phyloP scores from a whole-genome alignment of 1,139 yeast genomes.

The Taphrina sp. region DNA sequence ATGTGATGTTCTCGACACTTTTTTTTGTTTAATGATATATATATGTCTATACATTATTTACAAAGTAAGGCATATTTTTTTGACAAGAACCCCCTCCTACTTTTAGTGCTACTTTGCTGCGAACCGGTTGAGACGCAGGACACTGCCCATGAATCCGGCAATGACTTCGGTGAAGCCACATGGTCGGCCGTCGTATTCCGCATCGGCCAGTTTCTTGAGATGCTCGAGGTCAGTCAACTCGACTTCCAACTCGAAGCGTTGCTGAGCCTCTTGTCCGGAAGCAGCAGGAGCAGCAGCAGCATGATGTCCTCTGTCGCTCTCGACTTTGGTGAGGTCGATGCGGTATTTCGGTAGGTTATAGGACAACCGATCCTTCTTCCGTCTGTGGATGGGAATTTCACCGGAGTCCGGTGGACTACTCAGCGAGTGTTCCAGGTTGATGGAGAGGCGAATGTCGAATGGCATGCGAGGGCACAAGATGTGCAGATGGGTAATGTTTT shows the following conservation, averaged over 20 bases:
- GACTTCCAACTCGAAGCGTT: conserved; percentile 28
- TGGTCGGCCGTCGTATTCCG: conserved; percentile 25
- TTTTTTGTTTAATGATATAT: background rate
- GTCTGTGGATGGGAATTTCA: conserved; percentile 13
- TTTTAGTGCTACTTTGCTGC: too few species aligned
- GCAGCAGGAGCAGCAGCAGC: background rate
- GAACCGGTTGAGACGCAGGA: conserved; percentile 9
- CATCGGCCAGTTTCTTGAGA: conserved; percentile 19
- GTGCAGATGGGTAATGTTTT: conserved; percentile 35
- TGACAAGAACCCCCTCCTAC: too few species aligned
- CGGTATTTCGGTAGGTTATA: conserved; percentile 31
- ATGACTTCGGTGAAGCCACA: conserved; percentile 20
- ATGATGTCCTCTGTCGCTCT: background rate
- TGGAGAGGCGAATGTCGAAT: conserved; percentile 36
- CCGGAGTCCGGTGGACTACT: conserved; percentile 6
- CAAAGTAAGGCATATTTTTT: too few species aligned
- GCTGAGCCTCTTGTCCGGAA: background rate
- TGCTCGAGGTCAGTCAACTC: conserved; percentile 31
- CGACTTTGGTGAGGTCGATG: conserved; percentile 36
- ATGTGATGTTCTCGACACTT: background rate
- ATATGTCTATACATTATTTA: too few species aligned
- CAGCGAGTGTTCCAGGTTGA: conserved; percentile 35
- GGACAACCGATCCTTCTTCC: conserved; percentile 34
- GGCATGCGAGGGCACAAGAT: conserved; percentile 35
- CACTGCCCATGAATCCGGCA: conserved; percentile 19